Percentiles rank a stretch among this genome's conserved stretches.
These are phyloP conservation scores for Warburgia ugandensis DNA, from an alignment of 164 flowering plant genomes.

Conservation along the genomic window DNA sequence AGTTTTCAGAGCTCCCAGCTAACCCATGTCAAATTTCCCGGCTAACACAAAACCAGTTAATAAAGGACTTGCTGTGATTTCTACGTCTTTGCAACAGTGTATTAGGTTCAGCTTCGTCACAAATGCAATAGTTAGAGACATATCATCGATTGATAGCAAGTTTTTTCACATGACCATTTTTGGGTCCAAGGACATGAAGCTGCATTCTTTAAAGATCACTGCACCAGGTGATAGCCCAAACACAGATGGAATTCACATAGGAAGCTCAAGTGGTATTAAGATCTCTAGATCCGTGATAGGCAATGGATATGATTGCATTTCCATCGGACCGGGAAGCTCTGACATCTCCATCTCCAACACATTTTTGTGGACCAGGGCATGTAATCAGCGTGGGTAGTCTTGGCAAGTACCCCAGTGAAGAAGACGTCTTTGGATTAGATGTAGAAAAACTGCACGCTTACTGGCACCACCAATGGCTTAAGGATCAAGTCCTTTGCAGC, in stretches of 20 bases:
- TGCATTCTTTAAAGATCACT: conserved; percentile 7
- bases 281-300: conserved; percentile 10
- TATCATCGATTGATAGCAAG: conserved; percentile 30
- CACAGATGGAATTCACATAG: conserved; percentile 26
- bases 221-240: conserved; percentile 20
- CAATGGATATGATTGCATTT: conserved; percentile 35
- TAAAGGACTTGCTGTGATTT: neutral
- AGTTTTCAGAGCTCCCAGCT: neutral
- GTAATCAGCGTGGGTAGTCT: conserved; percentile 63
- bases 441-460: no score
- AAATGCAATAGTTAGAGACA: conserved; percentile 11
- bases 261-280: neutral
- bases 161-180: conserved; percentile 25
- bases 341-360: conserved; percentile 18
- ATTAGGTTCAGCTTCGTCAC: conserved; percentile 25
- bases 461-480: no score
- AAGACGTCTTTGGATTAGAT: no score
- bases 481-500: no score
- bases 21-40: neutral
- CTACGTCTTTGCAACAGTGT: conserved; percentile 10
- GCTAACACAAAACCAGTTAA: neutral
- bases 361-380: conserved; percentile 36
- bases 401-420: conserved; percentile 43
- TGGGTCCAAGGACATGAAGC: conserved; percentile 15
- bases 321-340: conserved; percentile 23